These are phyloP conservation scores for Colletotrichum sp. DNA, from an alignment of 2,329 filamentous ascomycete genomes.

Conservation along the genomic window DNA sequence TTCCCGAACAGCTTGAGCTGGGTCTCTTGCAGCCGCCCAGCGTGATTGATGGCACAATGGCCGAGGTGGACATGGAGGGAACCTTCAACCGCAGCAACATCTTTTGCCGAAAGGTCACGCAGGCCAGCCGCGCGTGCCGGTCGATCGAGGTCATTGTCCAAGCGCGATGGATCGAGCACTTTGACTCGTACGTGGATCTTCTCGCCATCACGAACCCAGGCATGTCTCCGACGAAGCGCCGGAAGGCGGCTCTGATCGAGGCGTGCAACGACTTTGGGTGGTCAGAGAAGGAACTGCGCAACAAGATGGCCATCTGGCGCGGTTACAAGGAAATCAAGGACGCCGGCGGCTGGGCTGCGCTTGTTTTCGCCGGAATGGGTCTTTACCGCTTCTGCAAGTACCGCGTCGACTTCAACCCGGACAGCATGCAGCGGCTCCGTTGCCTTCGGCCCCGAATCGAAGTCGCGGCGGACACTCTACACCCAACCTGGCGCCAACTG, in stretches of 20 bases:
- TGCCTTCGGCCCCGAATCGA: slow-evolving; percentile 52
- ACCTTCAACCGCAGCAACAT: slow-evolving; percentile 35
- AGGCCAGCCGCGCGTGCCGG: slow-evolving; percentile 56
- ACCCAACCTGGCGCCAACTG: slow-evolving; percentile 58
- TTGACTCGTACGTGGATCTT: slow-evolving; percentile 53
- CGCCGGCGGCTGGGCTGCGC: slow-evolving; percentile 58
- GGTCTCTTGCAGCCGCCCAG: slow-evolving; percentile 16
- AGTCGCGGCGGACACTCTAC: slow-evolving; percentile 56
- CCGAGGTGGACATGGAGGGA: slow-evolving; percentile 12
- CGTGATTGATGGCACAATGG: background rate
- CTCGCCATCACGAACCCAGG: slow-evolving; percentile 42
- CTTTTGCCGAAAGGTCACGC: slow-evolving; percentile 36
- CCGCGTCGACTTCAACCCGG: slow-evolving; percentile 55
- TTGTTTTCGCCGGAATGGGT: slow-evolving; percentile 63
- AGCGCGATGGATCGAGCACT: slow-evolving; percentile 61
- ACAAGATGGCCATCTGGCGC: slow-evolving; percentile 55
- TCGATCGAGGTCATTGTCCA: slow-evolving; percentile 65
- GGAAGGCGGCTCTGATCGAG: slow-evolving; percentile 56
- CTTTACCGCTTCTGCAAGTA: slow-evolving; percentile 68
- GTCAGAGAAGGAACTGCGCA: slow-evolving; percentile 63
- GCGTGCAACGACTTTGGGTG: slow-evolving; percentile 59
- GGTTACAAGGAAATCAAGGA: slow-evolving; percentile 65
- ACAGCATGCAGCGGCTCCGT: slow-evolving; percentile 52
- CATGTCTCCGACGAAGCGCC: slow-evolving; percentile 50
- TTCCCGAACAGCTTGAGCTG: slow-evolving; percentile 15